Percentiles rank a stretch among this genome's conserved stretches.
Evolutionary conservation across 768 basidiomycete genomes (phyloP).

Genomic region (Boletus patriciae): DNA sequence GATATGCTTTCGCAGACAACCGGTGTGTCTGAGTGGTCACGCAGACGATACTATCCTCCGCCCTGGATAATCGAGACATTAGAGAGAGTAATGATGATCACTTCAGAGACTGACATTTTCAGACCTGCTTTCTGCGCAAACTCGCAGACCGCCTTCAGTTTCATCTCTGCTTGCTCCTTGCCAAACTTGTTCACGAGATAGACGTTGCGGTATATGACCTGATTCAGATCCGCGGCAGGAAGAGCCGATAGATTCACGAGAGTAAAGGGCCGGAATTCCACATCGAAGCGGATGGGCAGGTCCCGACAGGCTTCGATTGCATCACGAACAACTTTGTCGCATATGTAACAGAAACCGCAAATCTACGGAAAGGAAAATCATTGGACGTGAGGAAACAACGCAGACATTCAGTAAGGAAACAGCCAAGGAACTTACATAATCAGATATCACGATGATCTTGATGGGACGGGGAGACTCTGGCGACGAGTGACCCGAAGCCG

Average conservation of each 20-base stretch:
- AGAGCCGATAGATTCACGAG: slow-evolving; percentile 15
- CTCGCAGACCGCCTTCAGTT: slow-evolving; percentile 23
- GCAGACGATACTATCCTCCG: slow-evolving; percentile 38
- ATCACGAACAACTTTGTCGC: slow-evolving; percentile 32
- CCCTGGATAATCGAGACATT: slow-evolving; percentile 22
- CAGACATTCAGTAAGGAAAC: background rate
- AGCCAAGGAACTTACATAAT: slow-evolving; percentile 23
- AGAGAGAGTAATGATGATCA: background rate
- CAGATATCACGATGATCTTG: slow-evolving; percentile 35
- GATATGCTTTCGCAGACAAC: slow-evolving; percentile 43
- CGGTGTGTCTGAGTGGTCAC: slow-evolving; percentile 43
- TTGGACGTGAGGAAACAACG: background rate
- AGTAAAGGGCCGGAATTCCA: slow-evolving; percentile 34
- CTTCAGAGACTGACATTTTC: slow-evolving; percentile 19
- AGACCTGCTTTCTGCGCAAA: slow-evolving; percentile 27
- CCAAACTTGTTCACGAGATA: slow-evolving; percentile 26
- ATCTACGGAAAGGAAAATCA: slow-evolving; percentile 16
- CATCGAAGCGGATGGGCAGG: slow-evolving; percentile 33
- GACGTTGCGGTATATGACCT: slow-evolving; percentile 18
- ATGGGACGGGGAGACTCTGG: slow-evolving; percentile 21
- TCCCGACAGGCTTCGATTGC: slow-evolving; percentile 35
- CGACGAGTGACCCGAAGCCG: background rate
- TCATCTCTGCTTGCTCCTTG: slow-evolving; percentile 25
- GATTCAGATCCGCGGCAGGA: background rate
- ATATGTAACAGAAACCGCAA: slow-evolving; percentile 40